Base-by-base conservation (phyloP, 371 early-diverging fungal genomes). In the Mortierella sp. region DNA sequence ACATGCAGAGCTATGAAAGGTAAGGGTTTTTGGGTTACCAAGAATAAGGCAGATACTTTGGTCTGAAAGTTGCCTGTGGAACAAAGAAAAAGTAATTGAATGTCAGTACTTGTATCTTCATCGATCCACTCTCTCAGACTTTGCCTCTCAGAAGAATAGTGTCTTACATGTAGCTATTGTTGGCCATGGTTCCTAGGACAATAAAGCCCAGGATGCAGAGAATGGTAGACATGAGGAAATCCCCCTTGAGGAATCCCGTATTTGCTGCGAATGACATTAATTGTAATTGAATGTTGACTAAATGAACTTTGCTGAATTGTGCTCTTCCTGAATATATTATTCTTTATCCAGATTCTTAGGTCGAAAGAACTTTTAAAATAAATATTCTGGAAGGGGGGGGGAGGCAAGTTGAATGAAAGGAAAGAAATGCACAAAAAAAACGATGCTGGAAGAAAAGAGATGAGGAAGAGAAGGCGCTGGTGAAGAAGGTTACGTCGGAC, bases 181-280 rank as follows among this genome's bases (percentile, higher is more conserved):
- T 59, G 37, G 60, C n/a, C 75, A 74, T 68, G 12, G 68, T 68
- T 5, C 68, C 75, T 15, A 61, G 68, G 37, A 68, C 58, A 37
- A 74, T 68, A 29, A 68, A 45, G 7, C 75, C 75, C 22, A 74
- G 49, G 37, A 74, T 26, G 45, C 42, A 37, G 22, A 74, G 43
- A 40, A 64, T 42, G n/a, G 53, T 7, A 7, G 75, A 74, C 75
- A 74, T 74, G 61, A 64, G 42, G 55, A 74, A 64, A 61, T 74
- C 68, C 0, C 55, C 40, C 55, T 64, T 68, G 8, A 74, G 61
- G 55, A 55, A 74, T 15, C 62, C 56, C 8, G 67, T 57, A 5
- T 55, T 28, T 47, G 62, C 26, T 56, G 54, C 32, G 57, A 72
- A 72, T 34, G 67, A 40, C 73, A 72, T 72, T 9, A 43, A 15